Evolutionary conservation across 73 alveolate genomes (phyloP).

Genomic region (Stentor roeselii): DNA sequence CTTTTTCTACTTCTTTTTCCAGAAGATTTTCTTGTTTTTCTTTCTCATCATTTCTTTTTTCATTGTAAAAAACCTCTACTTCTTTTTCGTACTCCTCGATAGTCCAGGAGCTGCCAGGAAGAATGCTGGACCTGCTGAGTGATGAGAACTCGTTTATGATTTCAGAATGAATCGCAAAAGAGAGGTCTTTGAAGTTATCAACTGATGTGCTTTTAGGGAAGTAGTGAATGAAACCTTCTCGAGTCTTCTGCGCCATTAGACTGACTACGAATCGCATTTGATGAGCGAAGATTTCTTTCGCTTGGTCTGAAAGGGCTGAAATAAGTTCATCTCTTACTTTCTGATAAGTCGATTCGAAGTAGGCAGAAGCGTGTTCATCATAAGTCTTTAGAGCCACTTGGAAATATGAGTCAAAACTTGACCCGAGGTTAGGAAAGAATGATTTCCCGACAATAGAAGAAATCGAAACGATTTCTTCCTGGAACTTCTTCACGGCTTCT

Average conservation of each 20-base stretch:
- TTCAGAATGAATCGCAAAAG: neutral
- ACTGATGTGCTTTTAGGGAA: neutral
- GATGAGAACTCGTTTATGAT: neutral
- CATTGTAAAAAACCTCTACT: neutral
- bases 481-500: slow-evolving; percentile 4
- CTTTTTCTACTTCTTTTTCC: neutral
- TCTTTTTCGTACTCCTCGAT: neutral
- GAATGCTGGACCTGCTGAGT: neutral
- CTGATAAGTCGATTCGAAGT: slow-evolving; percentile 5
- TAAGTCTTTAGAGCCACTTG: neutral
- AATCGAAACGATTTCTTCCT: neutral
- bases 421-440: neutral
- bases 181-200: neutral
- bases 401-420: neutral
- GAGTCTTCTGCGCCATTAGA: neutral
- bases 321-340: neutral
- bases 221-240: neutral
- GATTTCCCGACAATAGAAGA: neutral
- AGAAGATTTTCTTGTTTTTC: neutral
- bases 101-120: neutral
- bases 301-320: neutral
- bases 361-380: slow-evolving; percentile 19
- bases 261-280: slow-evolving; percentile 3
- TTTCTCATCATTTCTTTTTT: neutral
- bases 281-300: neutral